Evolutionary conservation across 495 filamentous ascomycete genomes (phyloP).

Genomic region (Tuber brumale): DNA sequence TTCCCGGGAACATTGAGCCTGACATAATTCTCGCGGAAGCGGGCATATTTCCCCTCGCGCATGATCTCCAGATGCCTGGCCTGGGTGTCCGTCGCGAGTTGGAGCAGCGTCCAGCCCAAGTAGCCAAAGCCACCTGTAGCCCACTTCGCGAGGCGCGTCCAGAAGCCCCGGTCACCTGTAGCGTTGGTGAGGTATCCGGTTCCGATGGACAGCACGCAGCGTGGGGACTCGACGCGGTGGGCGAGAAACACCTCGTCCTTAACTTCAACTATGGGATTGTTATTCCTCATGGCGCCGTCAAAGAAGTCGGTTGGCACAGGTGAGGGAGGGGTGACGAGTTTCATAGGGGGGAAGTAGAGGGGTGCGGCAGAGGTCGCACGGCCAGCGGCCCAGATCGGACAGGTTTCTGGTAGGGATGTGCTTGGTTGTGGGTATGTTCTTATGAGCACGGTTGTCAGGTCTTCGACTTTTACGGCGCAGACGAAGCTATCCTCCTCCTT

Average conservation of each 20-base stretch:
- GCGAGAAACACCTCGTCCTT: constrained; percentile 18
- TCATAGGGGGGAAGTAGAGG: constrained; percentile 39
- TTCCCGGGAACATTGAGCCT: constrained; percentile 29
- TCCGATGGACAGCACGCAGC: constrained; percentile 25
- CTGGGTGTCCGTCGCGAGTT: constrained; percentile 27
- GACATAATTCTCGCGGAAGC: constrained; percentile 30
- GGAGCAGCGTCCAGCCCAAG: constrained; percentile 30
- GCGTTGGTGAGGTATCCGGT: constrained; percentile 26
- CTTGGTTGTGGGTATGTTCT: constrained; percentile 87
- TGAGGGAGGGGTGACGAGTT: constrained; percentile 19
- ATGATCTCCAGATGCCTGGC: constrained; percentile 66
- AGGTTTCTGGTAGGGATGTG: constrained; percentile 69
- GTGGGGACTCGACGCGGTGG: constrained; percentile 18
- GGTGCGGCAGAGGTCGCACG: constrained; percentile 44
- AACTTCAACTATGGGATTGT: constrained; percentile 30
- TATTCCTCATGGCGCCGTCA: constrained; percentile 28
- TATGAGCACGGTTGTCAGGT: constrained; percentile 58
- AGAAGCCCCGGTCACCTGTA: constrained; percentile 6
- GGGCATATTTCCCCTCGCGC: constrained; percentile 20
- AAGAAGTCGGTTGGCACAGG: constrained; percentile 24
- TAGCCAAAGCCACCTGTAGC: constrained; percentile 23
- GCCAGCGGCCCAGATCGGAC: constrained; percentile 41
- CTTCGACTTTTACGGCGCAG: constrained; percentile 77
- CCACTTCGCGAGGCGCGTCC: constrained; percentile 17
- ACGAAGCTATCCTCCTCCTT: constrained; percentile 46